A percentile compares a stretch with the other conserved stretches of the same genome.
phyloP scores from a whole-genome alignment of 1,284 basidiomycete genomes.

The Leccinum laetum region DNA sequence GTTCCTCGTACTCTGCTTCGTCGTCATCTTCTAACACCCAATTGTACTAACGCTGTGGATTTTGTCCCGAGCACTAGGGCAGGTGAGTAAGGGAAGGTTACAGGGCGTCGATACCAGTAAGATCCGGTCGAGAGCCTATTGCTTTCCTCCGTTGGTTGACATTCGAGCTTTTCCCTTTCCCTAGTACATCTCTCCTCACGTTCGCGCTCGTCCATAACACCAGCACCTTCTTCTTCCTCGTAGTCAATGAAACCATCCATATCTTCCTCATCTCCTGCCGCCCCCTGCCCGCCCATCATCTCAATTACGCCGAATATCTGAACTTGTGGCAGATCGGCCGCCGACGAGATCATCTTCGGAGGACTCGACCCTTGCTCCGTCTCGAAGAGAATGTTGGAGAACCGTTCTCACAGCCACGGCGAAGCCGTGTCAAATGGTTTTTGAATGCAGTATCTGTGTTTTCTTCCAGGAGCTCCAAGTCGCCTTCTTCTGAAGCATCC shows the following conservation, averaged over 20 bases:
- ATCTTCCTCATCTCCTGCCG: slow-evolving; percentile 69
- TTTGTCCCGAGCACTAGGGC: slow-evolving; percentile 89
- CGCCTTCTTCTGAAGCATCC: slow-evolving; percentile 92
- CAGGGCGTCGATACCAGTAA: slow-evolving; percentile 75
- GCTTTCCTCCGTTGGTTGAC: slow-evolving; percentile 55
- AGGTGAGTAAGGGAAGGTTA: slow-evolving; percentile 19
- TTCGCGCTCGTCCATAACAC: slow-evolving; percentile 69
- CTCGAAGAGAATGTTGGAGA: slow-evolving; percentile 69
- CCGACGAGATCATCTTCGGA: slow-evolving; percentile 74
- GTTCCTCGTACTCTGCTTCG: slow-evolving; percentile 56
- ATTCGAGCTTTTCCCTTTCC: slow-evolving; percentile 64
- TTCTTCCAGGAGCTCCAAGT: slow-evolving; percentile 92
- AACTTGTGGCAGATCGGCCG: slow-evolving; percentile 50
- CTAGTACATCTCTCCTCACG: slow-evolving; percentile 67
- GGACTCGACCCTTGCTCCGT: slow-evolving; percentile 55
- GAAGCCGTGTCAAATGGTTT: slow-evolving; percentile 69
- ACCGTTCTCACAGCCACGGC: slow-evolving; percentile 67
- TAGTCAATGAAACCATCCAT: slow-evolving; percentile 93
- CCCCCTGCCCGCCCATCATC: slow-evolving; percentile 72
- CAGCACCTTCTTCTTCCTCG: slow-evolving; percentile 78
- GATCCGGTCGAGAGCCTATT: slow-evolving; percentile 67
- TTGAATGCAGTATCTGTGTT: slow-evolving; percentile 83
- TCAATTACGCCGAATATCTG: slow-evolving; percentile 81
- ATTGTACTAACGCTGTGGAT: slow-evolving; percentile 95
- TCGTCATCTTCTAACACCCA: slow-evolving; percentile 90